phyloP scores from a whole-genome alignment of 768 basidiomycete species.

The Tylopilus felleus region DNA sequence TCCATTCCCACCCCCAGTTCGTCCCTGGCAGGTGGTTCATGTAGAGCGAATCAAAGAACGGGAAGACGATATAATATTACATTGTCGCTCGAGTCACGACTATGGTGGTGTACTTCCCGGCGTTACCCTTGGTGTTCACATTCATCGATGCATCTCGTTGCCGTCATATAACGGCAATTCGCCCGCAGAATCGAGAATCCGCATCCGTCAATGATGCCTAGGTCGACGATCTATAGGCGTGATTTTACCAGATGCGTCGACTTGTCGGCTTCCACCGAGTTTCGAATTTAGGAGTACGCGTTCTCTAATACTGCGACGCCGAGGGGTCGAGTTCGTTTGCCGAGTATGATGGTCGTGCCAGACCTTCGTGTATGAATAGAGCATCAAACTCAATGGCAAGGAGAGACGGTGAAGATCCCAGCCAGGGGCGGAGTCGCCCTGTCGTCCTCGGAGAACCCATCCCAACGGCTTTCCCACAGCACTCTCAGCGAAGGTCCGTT shows the following conservation, averaged over 20 bases:
- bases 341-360: conserved; percentile 4
- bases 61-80: background rate
- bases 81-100: background rate
- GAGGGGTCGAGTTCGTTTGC: background rate
- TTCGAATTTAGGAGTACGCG: conserved; percentile 2
- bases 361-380: background rate
- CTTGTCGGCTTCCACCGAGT: conserved; percentile 2
- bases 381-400: background rate
- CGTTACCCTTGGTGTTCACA: background rate
- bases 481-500: conserved; percentile 8
- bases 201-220: background rate
- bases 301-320: background rate
- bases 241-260: conserved; percentile 10
- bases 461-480: conserved; percentile 3
- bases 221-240: conserved; percentile 3
- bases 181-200: background rate
- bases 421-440: background rate
- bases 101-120: no score
- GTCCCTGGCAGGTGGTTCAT: conserved; percentile 10
- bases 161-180: background rate
- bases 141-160: background rate
- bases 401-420: background rate
- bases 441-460: conserved; percentile 14
- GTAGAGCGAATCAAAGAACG: conserved; percentile 7
- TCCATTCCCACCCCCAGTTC: conserved; percentile 5